These are phyloP conservation scores for Boletus edulis DNA, from an alignment of 768 basidiomycete genomes.

Conservation along the genomic window DNA sequence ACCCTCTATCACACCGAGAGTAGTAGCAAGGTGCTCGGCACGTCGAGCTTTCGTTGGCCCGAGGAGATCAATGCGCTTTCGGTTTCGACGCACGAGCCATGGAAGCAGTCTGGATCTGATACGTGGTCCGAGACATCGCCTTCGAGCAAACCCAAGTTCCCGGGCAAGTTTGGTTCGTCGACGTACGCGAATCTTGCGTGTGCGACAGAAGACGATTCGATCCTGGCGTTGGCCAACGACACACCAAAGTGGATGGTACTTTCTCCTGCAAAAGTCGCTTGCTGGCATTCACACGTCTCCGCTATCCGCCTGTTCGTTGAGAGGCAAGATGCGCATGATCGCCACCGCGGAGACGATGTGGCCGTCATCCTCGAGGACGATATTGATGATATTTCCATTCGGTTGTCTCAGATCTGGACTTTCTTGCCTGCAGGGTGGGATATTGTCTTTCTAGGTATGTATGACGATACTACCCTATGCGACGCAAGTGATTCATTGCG, in stretches of 20 bases:
- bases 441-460: conserved; percentile 65
- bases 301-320: conserved; percentile 45
- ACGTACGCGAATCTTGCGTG: conserved; percentile 35
- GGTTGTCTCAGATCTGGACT: conserved; percentile 45
- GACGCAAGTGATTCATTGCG: neutral
- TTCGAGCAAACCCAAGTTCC: neutral
- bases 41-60: conserved; percentile 39
- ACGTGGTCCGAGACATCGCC: conserved; percentile 11
- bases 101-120: conserved; percentile 21
- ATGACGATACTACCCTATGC: neutral
- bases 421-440: conserved; percentile 65
- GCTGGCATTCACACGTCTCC: conserved; percentile 67
- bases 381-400: conserved; percentile 56
- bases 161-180: neutral
- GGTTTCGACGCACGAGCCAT: neutral
- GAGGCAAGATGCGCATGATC: conserved; percentile 20
- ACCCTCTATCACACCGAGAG: conserved; percentile 4
- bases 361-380: conserved; percentile 75
- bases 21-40: neutral
- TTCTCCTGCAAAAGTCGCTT: conserved; percentile 59
- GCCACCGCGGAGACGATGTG: conserved; percentile 30
- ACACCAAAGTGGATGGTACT: conserved; percentile 51
- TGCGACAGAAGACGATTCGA: conserved; percentile 40
- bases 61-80: conserved; percentile 32
- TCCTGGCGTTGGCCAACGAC: conserved; percentile 33